These are phyloP conservation scores for Fragaria ananassa DNA, from an alignment of 306 rosid species.

Conservation along the genomic window DNA sequence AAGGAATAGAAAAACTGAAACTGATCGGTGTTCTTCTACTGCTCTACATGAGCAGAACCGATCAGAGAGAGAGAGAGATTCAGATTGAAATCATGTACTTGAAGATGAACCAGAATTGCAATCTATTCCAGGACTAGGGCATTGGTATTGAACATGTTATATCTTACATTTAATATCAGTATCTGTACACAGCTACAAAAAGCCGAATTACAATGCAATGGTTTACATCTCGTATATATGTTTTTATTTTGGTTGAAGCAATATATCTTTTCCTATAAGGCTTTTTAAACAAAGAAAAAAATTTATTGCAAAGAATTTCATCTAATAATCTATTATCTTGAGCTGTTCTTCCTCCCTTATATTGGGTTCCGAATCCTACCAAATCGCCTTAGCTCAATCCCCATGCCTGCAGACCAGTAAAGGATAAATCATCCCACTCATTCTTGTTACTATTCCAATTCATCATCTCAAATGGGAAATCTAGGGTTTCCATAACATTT, in stretches of 20 bases:
- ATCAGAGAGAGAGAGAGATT: too few relatives aligned
- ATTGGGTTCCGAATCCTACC: slow-evolving; percentile 21
- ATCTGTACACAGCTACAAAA: slow-evolving; percentile 14
- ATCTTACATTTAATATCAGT: background rate
- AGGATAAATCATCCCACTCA: background rate
- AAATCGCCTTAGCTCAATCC: slow-evolving; percentile 45
- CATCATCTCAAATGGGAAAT: background rate
- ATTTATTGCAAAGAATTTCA: slow-evolving; percentile 20
- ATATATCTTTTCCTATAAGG: slow-evolving; percentile 14
- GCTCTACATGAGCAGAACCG: too few relatives aligned
- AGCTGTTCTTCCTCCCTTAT: background rate
- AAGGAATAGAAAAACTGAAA: too few relatives aligned
- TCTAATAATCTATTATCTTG: background rate
- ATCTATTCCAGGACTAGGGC: background rate
- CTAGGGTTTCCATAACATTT: background rate
- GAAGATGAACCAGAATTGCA: background rate
- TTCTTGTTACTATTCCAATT: background rate
- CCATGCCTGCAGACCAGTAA: slow-evolving; percentile 70
- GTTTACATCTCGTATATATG: background rate
- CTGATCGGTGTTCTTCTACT: too few relatives aligned
- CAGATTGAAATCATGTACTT: too few relatives aligned
- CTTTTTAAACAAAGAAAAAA: slow-evolving; percentile 2
- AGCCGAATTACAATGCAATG: background rate
- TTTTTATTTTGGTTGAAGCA: background rate
- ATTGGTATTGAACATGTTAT: slow-evolving; percentile 3